Conservation (phyloP, 768 basidiomycete genomes). For the Pholiota conissans region DNA sequence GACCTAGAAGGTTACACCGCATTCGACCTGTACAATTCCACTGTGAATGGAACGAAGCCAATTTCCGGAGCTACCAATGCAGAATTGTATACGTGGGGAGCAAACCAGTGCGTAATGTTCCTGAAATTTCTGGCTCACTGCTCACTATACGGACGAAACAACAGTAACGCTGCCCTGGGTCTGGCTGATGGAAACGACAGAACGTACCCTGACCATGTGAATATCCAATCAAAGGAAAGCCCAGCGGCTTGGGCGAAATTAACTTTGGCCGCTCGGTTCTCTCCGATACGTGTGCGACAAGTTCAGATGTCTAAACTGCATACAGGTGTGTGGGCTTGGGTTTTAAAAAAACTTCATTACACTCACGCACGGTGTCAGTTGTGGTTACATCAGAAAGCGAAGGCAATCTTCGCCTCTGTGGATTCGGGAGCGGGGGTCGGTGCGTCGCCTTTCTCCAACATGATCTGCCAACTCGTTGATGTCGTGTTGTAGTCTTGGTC, state of each 20-base stretch:
- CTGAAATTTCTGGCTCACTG: not conserved
- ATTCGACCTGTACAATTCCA: constrained; percentile 92
- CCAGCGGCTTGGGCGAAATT: constrained; percentile 20
- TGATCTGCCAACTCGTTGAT: not conserved
- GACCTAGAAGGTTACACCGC: constrained; percentile 90
- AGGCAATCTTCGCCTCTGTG: constrained; percentile 81
- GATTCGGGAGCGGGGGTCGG: constrained; percentile 89
- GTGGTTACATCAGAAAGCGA: constrained; percentile 72
- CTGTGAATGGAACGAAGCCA: constrained; percentile 73
- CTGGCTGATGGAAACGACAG: constrained; percentile 80
- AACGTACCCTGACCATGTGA: constrained; percentile 72
- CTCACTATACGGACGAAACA: not conserved
- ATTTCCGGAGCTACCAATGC: constrained; percentile 31
- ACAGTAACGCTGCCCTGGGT: constrained; percentile 87
- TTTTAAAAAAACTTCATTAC: not conserved
- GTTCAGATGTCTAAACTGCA: constrained; percentile 88
- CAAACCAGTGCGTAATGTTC: constrained; percentile 58
- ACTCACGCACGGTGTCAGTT: constrained; percentile 22
- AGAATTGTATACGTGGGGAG: constrained; percentile 88
- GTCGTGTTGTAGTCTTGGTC: constrained; percentile 58
- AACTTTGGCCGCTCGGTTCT: constrained; percentile 50
- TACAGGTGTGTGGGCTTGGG: constrained; percentile 51
- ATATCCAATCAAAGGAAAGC: constrained; percentile 42
- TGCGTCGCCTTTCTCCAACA: constrained; percentile 29
- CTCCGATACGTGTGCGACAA: constrained; percentile 60